These are phyloP conservation scores for Seiridium unicorne DNA, from an alignment of 2,329 filamentous ascomycete species.

Conservation along the genomic window DNA sequence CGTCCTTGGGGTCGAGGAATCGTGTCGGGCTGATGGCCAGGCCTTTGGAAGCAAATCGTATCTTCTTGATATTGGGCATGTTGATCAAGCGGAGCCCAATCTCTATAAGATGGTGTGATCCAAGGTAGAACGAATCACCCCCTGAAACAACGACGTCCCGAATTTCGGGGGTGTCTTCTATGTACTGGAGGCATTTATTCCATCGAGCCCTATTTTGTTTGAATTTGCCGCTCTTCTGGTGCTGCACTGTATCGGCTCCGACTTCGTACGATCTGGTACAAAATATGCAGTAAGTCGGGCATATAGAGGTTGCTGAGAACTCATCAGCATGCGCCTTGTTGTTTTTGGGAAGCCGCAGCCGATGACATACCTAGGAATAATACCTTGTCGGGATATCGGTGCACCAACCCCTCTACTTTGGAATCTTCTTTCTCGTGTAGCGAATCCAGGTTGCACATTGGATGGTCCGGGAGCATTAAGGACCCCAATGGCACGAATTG, in stretches of 20 bases:
- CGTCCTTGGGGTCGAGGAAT: conserved; percentile 49
- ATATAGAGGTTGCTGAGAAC: conserved; percentile 52
- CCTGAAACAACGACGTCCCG: conserved; percentile 63
- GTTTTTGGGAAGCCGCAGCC: not conserved
- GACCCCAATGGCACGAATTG: conserved; percentile 61
- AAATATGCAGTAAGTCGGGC: conserved; percentile 61
- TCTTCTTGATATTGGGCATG: conserved; percentile 57
- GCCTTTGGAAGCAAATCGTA: conserved; percentile 63
- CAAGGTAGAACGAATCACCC: conserved; percentile 59
- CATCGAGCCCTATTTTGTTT: conserved; percentile 43
- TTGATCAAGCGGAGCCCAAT: conserved; percentile 55
- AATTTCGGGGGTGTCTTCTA: conserved; percentile 46
- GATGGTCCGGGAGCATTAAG: conserved; percentile 51
- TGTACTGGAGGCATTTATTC: conserved; percentile 56
- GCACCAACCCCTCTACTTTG: conserved; percentile 56
- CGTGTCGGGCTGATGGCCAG: conserved; percentile 57
- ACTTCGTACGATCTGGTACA: conserved; percentile 62
- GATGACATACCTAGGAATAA: conserved; percentile 54
- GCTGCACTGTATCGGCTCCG: conserved; percentile 51
- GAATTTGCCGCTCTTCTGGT: conserved; percentile 39
- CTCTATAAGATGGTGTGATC: conserved; percentile 46
- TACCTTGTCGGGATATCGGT: conserved; percentile 63
- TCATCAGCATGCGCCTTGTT: not conserved
- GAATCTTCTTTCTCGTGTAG: conserved; percentile 56
- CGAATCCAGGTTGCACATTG: conserved; percentile 53